These are phyloP conservation scores for Theileria annulata DNA, from an alignment of 169 alveolate species.

Conservation along the genomic window DNA sequence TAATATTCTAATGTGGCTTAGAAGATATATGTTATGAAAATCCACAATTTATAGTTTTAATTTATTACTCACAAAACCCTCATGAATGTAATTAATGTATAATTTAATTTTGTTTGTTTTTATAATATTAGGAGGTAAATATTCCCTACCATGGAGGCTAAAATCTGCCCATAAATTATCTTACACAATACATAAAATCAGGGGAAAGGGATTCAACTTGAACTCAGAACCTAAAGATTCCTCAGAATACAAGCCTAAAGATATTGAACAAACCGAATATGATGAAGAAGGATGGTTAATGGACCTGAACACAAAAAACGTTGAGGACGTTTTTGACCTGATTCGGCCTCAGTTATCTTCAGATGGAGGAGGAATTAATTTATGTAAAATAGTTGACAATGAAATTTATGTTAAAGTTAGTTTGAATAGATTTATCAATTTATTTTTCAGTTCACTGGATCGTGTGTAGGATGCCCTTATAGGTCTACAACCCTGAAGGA, in stretches of 20 bases:
- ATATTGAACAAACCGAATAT: not conserved
- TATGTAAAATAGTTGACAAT: conserved; percentile 65
- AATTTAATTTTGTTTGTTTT: not conserved
- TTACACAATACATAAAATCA: not conserved
- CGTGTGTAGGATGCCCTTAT: conserved; percentile 74
- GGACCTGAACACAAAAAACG: conserved; percentile 65
- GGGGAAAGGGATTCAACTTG: not conserved
- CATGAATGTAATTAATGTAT: not conserved
- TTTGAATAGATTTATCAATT: conserved; percentile 13
- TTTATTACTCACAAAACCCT: not conserved
- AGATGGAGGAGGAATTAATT: conserved; percentile 75
- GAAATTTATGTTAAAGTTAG: conserved; percentile 45
- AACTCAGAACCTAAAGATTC: not conserved
- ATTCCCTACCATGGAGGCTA: not conserved
- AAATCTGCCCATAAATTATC: not conserved
- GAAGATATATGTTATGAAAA: not conserved
- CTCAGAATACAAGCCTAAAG: not conserved
- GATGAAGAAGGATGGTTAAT: conserved; percentile 24
- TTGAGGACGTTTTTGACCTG: conserved; percentile 73
- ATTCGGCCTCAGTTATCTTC: conserved; percentile 73
- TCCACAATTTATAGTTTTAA: not conserved
- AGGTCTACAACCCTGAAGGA: conserved; percentile 70
- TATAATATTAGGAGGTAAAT: not conserved
- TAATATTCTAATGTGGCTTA: not conserved
- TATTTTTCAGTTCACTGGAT: conserved; percentile 62